phyloP scores from a whole-genome alignment of 371 early-diverging fungal genomes.

The Lichtheimia ornata region DNA sequence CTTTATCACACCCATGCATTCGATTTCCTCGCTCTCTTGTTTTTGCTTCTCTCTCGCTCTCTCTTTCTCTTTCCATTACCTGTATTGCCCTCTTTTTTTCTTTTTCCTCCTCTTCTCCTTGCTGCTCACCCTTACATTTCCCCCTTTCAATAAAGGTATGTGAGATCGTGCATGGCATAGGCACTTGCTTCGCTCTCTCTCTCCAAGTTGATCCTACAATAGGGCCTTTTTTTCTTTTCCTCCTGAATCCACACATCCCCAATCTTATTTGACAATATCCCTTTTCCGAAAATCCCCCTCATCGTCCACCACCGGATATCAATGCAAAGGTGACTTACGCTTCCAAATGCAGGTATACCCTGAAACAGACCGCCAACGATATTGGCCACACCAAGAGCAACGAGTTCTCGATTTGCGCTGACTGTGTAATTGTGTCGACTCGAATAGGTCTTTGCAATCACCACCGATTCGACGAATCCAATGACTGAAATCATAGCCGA shows the following conservation, averaged over 20 bases:
- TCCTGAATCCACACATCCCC: too few relatives aligned
- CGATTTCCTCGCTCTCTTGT: neutral
- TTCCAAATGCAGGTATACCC: conserved; percentile 89
- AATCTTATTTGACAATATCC: too few relatives aligned
- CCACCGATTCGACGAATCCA: conserved; percentile 95
- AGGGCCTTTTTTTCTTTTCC: too few relatives aligned
- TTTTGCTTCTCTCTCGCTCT: neutral
- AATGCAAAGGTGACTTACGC: conserved; percentile 34
- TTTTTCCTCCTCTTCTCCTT: neutral
- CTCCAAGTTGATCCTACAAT: too few relatives aligned
- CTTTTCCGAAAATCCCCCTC: too few relatives aligned
- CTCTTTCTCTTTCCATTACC: neutral
- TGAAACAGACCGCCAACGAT: conserved; percentile 81
- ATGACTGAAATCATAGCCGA: conserved; percentile 86
- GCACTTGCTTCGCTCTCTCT: too few relatives aligned
- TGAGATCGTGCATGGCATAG: too few relatives aligned
- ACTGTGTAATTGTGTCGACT: conserved; percentile 85
- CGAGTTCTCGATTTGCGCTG: conserved; percentile 89
- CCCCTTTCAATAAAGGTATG: too few relatives aligned
- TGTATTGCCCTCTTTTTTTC: neutral
- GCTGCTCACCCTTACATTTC: too few relatives aligned
- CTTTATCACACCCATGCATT: neutral
- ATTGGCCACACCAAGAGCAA: conserved; percentile 89
- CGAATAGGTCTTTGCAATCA: conserved; percentile 88
- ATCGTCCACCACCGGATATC: neutral